Percentiles rank a stretch among this genome's conserved stretches.
phyloP scores from a whole-genome alignment of 106 monocot genomes.

The Platanthera guangdongensis region DNA sequence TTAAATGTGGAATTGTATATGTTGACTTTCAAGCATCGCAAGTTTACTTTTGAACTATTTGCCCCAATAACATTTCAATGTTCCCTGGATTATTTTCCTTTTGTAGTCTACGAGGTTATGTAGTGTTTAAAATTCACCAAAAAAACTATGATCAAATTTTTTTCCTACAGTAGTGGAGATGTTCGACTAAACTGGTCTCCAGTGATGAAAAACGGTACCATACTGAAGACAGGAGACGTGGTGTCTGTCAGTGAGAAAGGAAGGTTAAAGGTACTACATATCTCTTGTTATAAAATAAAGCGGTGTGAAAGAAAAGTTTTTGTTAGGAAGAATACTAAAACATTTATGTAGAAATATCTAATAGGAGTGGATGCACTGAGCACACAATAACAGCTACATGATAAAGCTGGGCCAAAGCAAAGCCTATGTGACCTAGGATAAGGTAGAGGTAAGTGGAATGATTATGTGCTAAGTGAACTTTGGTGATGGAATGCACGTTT shows the following conservation, averaged over 20 bases:
- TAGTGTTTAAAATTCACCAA: background rate
- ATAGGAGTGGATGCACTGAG: no score
- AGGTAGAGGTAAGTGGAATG: no score
- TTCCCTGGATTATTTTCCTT: background rate
- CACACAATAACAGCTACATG: no score
- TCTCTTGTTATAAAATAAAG: background rate
- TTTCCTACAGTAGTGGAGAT: constrained; percentile 55
- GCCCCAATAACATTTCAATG: background rate
- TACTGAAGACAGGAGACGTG: constrained; percentile 73
- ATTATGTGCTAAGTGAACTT: no score
- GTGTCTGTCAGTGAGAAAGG: constrained; percentile 80
- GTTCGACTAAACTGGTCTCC: constrained; percentile 89
- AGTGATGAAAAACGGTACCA: constrained; percentile 71
- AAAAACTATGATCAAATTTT: background rate
- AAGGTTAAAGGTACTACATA: constrained; percentile 55
- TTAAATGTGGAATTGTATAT: background rate
- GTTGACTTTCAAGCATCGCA: background rate
- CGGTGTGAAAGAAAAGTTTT: no score
- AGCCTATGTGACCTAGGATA: no score
- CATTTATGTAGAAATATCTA: no score
- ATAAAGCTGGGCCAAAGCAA: no score
- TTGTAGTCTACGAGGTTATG: background rate
- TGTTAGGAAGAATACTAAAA: no score
- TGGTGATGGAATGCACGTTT: no score
- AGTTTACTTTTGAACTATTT: background rate